Evolutionary conservation across 2,329 filamentous ascomycete genomes (phyloP), one percentile per base, ranked within the genome.

Genomic region (Beauveria varroae): DNA sequence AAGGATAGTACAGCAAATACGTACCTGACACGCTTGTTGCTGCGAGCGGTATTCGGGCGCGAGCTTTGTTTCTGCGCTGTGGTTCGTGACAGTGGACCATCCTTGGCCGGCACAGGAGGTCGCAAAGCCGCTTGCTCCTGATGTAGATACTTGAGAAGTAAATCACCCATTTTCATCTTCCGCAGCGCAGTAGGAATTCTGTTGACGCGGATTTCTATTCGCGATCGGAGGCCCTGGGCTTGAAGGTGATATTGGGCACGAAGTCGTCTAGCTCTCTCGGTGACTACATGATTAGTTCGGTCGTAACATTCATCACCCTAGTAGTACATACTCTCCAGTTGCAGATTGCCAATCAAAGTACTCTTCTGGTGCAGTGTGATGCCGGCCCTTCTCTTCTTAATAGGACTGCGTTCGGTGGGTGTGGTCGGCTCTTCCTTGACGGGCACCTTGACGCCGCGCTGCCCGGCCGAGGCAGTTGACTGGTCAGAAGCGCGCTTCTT

Each of bases 141-240:
- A 34, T 79, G 75, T n/a, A 74, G 63, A 66, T 77, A 77, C 66
- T 78, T 84, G 54, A 75, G 70, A 14, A 93, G 72, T 9, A 98
- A 79, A 50, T 96, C 93, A 61, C 86, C 86, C 81, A 99, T 93
- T 62, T 85, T 96, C 64, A 86, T 81, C 69, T 88, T 90, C 63
- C 93, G 87, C 65, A 96, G 77, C 18, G 87, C 82, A 67, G 86
- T 83, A 8, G 95, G 95, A 57, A 98, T 95, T 59, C 95, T 87
- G 72, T 97, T 96, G 73, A 98, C 84, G 75, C 95, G 90, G 76
- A 96, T 89, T 74, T 97, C 93, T 57, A 99, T 88, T 64, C 93
- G 88, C 63, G 91, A 87, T 64, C 89, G 85, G 44, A 98, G 82
- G 64, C 90, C 90, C 73, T 93, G 89, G 24, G 92, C 90, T 74